Conservation (phyloP, 371 early-diverging fungal species). For the Apophysomyces sp. region DNA sequence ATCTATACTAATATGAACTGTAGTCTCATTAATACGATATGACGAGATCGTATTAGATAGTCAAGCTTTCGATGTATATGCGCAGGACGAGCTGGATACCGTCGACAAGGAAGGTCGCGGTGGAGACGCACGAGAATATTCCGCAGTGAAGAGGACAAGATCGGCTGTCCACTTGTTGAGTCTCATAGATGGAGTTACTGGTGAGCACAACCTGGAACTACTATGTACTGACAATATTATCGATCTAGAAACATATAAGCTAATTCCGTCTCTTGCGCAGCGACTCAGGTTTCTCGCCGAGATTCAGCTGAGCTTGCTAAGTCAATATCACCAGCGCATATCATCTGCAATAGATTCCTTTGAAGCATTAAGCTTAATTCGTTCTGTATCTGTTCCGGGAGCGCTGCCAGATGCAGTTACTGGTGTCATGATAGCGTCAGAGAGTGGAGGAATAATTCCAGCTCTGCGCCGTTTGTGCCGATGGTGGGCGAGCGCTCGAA, state of each 20-base stretch:
- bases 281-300: conserved; percentile 52
- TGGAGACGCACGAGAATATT: neutral
- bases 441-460: conserved; percentile 36
- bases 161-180: conserved; percentile 60
- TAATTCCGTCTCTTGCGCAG: conserved; percentile 32
- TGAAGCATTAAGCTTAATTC: conserved; percentile 46
- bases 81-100: conserved; percentile 28
- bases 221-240: neutral
- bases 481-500: conserved; percentile 53
- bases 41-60: conserved; percentile 59
- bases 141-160: conserved; percentile 29
- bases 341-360: conserved; percentile 51
- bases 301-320: conserved; percentile 51
- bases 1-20: neutral
- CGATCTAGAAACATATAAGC: conserved; percentile 39
- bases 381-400: conserved; percentile 51
- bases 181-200: conserved; percentile 62
- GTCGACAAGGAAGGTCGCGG: conserved; percentile 29
- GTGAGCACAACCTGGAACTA: conserved; percentile 19
- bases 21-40: conserved; percentile 61
- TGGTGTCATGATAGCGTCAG: conserved; percentile 39
- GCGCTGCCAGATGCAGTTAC: conserved; percentile 53
- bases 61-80: conserved; percentile 62
- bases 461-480: conserved; percentile 45
- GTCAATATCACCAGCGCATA: conserved; percentile 48